Conservation (phyloP, 1,284 basidiomycete genomes). For the Vanrija pseudolonga region DNA sequence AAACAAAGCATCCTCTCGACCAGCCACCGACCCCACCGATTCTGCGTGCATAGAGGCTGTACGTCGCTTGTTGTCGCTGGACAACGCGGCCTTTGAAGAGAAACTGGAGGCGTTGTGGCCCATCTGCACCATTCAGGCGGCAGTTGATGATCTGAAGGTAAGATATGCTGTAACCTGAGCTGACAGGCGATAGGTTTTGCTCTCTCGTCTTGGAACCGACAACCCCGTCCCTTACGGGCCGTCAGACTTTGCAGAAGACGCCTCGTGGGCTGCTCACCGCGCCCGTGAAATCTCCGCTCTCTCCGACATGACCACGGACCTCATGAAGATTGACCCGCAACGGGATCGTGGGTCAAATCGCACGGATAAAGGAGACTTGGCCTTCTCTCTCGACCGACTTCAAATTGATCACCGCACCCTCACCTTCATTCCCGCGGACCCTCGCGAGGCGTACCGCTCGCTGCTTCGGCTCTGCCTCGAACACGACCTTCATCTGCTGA, state of each 20-base stretch:
- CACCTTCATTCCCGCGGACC: conserved; percentile 83
- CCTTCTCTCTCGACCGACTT: conserved; percentile 53
- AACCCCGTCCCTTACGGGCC: conserved; percentile 76
- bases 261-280: conserved; percentile 80
- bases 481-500: conserved; percentile 83
- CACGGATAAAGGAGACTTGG: conserved; percentile 56
- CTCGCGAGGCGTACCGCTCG: conserved; percentile 76
- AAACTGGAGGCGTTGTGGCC: conserved; percentile 14
- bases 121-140: conserved; percentile 59
- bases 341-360: conserved; percentile 1
- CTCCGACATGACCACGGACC: conserved; percentile 48
- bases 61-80: conserved; percentile 46
- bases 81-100: conserved; percentile 11
- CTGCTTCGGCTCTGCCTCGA: conserved; percentile 80
- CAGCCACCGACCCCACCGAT: background rate
- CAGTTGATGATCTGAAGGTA: conserved; percentile 77
- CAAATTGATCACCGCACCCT: conserved; percentile 25
- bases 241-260: conserved; percentile 77
- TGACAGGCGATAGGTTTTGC: conserved; percentile 61
- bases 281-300: conserved; percentile 77
- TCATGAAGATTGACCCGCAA: conserved; percentile 17
- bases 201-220: conserved; percentile 86
- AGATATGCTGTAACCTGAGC: conserved; percentile 6
- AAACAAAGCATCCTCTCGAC: background rate
- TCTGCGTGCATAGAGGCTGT: background rate